Percentiles rank a stretch among this genome's conserved stretches.
These are phyloP conservation scores for Dothidotthia symphoricarpi DNA, from an alignment of 2,329 filamentous ascomycete genomes.

Conservation along the genomic window DNA sequence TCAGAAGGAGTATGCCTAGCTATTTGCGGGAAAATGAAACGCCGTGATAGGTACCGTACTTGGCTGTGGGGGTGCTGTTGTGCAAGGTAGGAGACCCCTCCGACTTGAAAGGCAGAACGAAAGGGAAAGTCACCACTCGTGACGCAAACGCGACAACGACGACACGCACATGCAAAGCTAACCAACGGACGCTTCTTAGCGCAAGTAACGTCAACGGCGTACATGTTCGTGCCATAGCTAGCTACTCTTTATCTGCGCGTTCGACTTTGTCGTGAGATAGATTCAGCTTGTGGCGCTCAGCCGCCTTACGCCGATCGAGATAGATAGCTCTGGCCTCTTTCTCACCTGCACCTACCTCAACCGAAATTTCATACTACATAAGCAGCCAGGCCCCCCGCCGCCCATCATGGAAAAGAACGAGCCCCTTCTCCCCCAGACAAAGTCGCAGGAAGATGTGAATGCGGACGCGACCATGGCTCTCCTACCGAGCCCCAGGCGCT, in stretches of 20 bases:
- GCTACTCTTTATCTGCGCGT: no score
- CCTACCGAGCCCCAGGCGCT: slow-evolving; percentile 17
- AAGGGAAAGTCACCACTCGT: background rate
- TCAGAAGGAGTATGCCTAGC: background rate
- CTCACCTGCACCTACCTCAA: background rate
- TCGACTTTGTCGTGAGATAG: background rate
- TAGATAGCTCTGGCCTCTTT: background rate
- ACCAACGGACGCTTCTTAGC: background rate
- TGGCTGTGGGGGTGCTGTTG: background rate
- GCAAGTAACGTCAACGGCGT: no score
- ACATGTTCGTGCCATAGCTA: no score
- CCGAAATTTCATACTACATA: slow-evolving; percentile 6
- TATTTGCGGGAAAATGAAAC: slow-evolving; percentile 7
- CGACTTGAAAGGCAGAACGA: no score
- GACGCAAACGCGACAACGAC: slow-evolving; percentile 1
- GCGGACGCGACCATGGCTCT: slow-evolving; percentile 15
- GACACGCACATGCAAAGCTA: slow-evolving; percentile 1
- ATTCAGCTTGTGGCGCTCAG: slow-evolving; percentile 6
- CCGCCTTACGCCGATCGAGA: background rate
- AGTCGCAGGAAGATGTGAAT: slow-evolving; percentile 10
- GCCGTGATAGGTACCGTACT: slow-evolving; percentile 5
- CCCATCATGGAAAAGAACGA: slow-evolving; percentile 30
- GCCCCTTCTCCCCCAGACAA: slow-evolving; percentile 28
- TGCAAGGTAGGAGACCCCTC: background rate
- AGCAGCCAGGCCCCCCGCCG: slow-evolving; percentile 3